Percentiles rank a stretch among this genome's conserved stretches.
Conservation (phyloP, 192 early-diverging fungal species). For the Coemansia furcata region DNA sequence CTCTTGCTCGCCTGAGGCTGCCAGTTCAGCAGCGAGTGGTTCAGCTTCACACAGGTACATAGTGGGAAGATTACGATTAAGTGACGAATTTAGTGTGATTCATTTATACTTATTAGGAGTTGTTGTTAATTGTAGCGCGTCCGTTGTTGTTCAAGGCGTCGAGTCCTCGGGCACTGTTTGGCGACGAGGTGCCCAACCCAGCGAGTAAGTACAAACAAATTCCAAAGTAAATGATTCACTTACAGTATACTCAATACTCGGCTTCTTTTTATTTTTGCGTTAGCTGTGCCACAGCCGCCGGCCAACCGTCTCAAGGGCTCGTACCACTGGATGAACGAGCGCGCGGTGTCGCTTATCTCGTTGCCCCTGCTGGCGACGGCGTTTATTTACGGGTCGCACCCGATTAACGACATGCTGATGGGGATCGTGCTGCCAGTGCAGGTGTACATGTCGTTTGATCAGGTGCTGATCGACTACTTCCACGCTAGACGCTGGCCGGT, state of each 20-base stretch:
- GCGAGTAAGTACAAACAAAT: slow-evolving; percentile 5
- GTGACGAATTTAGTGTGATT: no score
- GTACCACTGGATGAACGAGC: slow-evolving; percentile 96
- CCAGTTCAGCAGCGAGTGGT: not conserved
- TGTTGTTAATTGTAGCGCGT: slow-evolving; percentile 15
- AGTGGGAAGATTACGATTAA: no score
- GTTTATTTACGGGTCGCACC: slow-evolving; percentile 74
- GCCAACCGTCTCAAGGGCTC: slow-evolving; percentile 77
- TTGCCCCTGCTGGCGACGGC: slow-evolving; percentile 78
- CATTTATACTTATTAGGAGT: no score
- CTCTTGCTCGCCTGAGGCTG: not conserved
- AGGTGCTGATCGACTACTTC: slow-evolving; percentile 81
- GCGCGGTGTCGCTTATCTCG: slow-evolving; percentile 70
- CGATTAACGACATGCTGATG: slow-evolving; percentile 85
- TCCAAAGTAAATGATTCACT: no score
- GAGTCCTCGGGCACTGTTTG: slow-evolving; percentile 23
- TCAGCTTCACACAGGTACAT: not conserved
- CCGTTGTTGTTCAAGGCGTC: slow-evolving; percentile 37
- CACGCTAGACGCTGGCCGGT: slow-evolving; percentile 62
- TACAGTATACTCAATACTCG: no score
- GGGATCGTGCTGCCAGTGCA: slow-evolving; percentile 91
- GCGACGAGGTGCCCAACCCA: slow-evolving; percentile 51
- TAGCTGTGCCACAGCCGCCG: slow-evolving; percentile 50
- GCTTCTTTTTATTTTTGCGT: not conserved
- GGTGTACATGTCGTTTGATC: slow-evolving; percentile 81